Conservation (phyloP, 2,329 filamentous ascomycete genomes). For the Colletotrichum incanum region DNA sequence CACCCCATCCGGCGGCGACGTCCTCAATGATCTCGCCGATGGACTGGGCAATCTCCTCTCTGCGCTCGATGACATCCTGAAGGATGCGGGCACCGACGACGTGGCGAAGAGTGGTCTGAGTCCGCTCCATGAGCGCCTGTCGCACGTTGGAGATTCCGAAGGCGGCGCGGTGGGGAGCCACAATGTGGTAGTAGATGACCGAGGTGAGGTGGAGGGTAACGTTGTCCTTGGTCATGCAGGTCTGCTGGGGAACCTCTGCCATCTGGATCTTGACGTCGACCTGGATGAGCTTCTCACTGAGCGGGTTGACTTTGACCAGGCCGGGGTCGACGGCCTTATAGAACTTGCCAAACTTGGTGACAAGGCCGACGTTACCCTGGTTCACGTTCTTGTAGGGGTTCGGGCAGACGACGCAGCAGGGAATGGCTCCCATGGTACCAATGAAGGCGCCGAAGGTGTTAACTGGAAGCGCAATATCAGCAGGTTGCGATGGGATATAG, state of each 20-base stretch:
- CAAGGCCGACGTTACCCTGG: constrained; percentile 94
- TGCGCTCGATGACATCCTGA: constrained; percentile 98
- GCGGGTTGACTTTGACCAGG: constrained; percentile 96
- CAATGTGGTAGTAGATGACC: constrained; percentile 99
- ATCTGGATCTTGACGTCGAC: constrained; percentile 99
- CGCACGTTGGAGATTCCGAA: constrained; percentile 96
- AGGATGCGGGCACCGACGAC: constrained; percentile 96
- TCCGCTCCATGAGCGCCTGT: constrained; percentile 97
- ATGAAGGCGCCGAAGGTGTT: constrained; percentile 81
- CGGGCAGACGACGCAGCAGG: constrained; percentile 92
- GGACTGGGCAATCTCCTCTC: constrained; percentile 95
- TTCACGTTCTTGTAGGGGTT: constrained; percentile 95
- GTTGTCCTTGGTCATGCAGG: constrained; percentile 99
- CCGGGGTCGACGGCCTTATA: constrained; percentile 97
- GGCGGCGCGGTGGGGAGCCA: constrained; percentile 93
- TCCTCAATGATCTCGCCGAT: constrained; percentile 99
- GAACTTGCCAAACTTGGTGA: constrained; percentile 96
- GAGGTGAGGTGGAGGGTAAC: constrained; percentile 94
- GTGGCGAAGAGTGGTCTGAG: constrained; percentile 96
- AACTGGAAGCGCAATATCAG: constrained; percentile 60
- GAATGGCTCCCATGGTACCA: constrained; percentile 87
- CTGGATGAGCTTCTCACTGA: constrained; percentile 90
- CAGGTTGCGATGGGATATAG: not conserved
- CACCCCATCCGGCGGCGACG: constrained; percentile 93
- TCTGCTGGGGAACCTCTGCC: constrained; percentile 89